These are phyloP conservation scores for Fusarium sacchari DNA, from an alignment of 2,329 filamentous ascomycete genomes.

Conservation along the genomic window DNA sequence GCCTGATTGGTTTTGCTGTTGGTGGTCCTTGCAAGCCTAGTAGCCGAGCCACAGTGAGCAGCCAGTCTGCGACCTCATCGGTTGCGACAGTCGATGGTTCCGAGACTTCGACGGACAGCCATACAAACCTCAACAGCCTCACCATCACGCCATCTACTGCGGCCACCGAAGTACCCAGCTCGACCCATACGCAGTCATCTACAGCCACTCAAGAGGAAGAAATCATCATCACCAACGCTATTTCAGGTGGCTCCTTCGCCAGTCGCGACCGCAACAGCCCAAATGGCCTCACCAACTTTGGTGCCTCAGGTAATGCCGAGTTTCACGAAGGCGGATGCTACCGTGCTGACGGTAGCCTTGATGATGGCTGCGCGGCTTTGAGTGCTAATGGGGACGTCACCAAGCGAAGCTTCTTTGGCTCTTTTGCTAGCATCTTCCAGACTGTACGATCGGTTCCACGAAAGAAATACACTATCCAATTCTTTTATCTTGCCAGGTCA, in stretches of 20 bases:
- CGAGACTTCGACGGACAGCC: background rate
- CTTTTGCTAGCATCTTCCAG: constrained; percentile 13
- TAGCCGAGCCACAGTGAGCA: background rate
- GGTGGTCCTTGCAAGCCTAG: background rate
- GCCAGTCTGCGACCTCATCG: background rate
- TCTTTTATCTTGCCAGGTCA: background rate
- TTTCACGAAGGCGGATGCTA: constrained; percentile 9
- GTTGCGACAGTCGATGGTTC: background rate
- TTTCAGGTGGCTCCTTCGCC: background rate
- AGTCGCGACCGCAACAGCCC: background rate
- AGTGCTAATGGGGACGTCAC: background rate
- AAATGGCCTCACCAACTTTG: constrained; percentile 4
- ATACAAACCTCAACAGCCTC: background rate
- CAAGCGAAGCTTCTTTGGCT: background rate
- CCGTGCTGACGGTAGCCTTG: background rate
- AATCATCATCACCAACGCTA: background rate
- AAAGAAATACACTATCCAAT: constrained; percentile 18
- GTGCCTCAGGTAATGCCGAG: background rate
- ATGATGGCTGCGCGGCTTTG: constrained; percentile 19
- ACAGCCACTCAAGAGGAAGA: background rate
- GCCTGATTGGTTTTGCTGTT: background rate
- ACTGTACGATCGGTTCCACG: background rate
- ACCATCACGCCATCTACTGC: background rate
- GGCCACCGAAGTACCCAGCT: background rate
- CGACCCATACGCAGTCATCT: background rate